Evolutionary conservation across 2,329 filamentous ascomycete species (phyloP).

Genomic region (Cladophialophora yegresii): DNA sequence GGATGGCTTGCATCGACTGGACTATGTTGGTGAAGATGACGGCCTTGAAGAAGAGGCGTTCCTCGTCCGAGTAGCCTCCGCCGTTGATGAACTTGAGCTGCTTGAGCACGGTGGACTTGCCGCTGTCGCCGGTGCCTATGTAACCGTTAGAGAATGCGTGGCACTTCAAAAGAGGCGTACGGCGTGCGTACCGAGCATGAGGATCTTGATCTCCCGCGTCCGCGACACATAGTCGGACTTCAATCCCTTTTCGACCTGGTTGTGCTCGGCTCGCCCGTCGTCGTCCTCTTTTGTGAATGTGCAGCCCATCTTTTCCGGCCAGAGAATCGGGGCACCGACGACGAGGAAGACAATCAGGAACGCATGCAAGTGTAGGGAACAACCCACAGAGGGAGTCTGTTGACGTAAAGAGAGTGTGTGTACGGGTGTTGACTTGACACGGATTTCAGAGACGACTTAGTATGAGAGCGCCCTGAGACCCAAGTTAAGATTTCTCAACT

Average conservation of each 20-base stretch:
- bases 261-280: slow-evolving; percentile 99
- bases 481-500: background rate
- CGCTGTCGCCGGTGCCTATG: slow-evolving; percentile 92
- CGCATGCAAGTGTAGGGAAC: background rate
- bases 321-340: background rate
- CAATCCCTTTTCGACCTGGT: slow-evolving; percentile 99
- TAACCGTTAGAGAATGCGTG: slow-evolving; percentile 16
- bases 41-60: slow-evolving; percentile 69
- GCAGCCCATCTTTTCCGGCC: slow-evolving; percentile 78
- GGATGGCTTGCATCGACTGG: slow-evolving; percentile 69
- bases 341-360: background rate
- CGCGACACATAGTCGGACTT: slow-evolving; percentile 98
- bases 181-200: slow-evolving; percentile 78
- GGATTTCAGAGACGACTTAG: background rate
- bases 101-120: slow-evolving; percentile 91
- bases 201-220: slow-evolving; percentile 99
- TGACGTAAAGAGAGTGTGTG: background rate
- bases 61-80: slow-evolving; percentile 93
- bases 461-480: background rate
- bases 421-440: background rate
- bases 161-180: slow-evolving; percentile 41
- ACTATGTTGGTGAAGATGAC: slow-evolving; percentile 73
- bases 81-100: slow-evolving; percentile 99
- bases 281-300: slow-evolving; percentile 99
- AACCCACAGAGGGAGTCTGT: background rate